A percentile compares a stretch with the other conserved stretches of the same genome.
Conservation (phyloP, 805 yeast species). For the Saccharomyces eubayanus region DNA sequence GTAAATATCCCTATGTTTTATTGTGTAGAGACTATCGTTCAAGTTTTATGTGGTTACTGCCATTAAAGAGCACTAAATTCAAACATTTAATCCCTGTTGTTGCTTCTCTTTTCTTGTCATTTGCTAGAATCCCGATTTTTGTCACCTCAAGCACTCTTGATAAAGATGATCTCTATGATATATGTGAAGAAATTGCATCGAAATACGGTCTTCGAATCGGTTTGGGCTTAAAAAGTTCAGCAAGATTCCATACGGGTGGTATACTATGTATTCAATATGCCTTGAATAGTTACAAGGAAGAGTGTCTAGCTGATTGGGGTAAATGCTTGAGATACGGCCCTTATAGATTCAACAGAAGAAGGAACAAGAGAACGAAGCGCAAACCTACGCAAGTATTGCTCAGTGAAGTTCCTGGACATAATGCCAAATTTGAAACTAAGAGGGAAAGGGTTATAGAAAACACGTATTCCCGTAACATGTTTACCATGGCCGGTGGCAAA, state of each 20-base stretch:
- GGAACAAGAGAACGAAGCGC: slow-evolving; percentile 15
- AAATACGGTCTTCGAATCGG: slow-evolving; percentile 21
- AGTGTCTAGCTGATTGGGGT: slow-evolving; percentile 22
- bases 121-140: slow-evolving; percentile 24
- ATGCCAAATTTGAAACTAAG: slow-evolving; percentile 14
- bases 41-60: slow-evolving; percentile 26
- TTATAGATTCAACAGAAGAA: slow-evolving; percentile 11
- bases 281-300: slow-evolving; percentile 11
- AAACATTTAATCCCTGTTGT: slow-evolving; percentile 14
- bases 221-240: slow-evolving; percentile 17
- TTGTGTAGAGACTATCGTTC: slow-evolving; percentile 26
- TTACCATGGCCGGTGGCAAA: slow-evolving; percentile 10
- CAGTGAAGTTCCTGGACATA: slow-evolving; percentile 9
- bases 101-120: slow-evolving; percentile 11
- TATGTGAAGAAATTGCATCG: slow-evolving; percentile 19
- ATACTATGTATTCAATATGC: slow-evolving; percentile 12
- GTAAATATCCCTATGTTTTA: slow-evolving; percentile 22
- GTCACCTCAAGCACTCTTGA: slow-evolving; percentile 25
- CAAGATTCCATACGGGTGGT: slow-evolving; percentile 15
- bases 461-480: slow-evolving; percentile 16
- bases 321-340: slow-evolving; percentile 21
- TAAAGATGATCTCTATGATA: slow-evolving; percentile 24
- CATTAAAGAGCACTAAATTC: slow-evolving; percentile 20
- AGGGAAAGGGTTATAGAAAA: slow-evolving; percentile 14
- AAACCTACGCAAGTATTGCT: slow-evolving; percentile 20